These are phyloP conservation scores for Taphrina deformans DNA, from an alignment of 1,139 yeast genomes.

Conservation along the genomic window DNA sequence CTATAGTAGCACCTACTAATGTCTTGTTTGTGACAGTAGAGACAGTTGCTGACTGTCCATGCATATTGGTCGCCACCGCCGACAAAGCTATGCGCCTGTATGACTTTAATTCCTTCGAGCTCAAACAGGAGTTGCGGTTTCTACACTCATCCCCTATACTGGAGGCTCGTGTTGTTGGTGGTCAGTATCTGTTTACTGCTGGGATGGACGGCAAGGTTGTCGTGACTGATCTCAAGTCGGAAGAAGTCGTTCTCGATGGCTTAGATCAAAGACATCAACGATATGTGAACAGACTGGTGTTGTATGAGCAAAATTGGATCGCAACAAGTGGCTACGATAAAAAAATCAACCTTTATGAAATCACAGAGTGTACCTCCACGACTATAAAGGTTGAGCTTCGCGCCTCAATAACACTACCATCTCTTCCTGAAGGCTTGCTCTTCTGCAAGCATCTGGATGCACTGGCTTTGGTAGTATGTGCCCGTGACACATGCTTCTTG, in stretches of 20 bases:
- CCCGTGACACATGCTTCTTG: slow-evolving; percentile 57
- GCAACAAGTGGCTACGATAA: slow-evolving; percentile 68
- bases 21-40: slow-evolving; percentile 12
- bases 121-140: slow-evolving; percentile 36
- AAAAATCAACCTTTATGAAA: slow-evolving; percentile 42
- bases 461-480: not conserved
- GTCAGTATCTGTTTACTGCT: slow-evolving; percentile 41
- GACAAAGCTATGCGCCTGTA: slow-evolving; percentile 41
- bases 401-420: not conserved
- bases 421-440: slow-evolving; percentile 14
- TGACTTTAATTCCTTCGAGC: slow-evolving; percentile 37
- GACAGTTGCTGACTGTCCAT: slow-evolving; percentile 6
- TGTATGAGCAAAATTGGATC: slow-evolving; percentile 46
- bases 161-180: slow-evolving; percentile 38
- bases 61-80: slow-evolving; percentile 40
- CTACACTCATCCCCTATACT: slow-evolving; percentile 41
- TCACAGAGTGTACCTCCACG: not conserved
- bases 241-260: slow-evolving; percentile 35
- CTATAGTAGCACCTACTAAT: not conserved
- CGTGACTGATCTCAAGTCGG: slow-evolving; percentile 37
- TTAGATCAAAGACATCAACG: slow-evolving; percentile 49
- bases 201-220: slow-evolving; percentile 46
- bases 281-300: slow-evolving; percentile 49
- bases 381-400: not conserved
- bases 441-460: not conserved